Evolutionary conservation across 2,329 filamentous ascomycete species (phyloP), one percentile per base, ranked within the genome.

Genomic region (Aspergillus tanneri): DNA sequence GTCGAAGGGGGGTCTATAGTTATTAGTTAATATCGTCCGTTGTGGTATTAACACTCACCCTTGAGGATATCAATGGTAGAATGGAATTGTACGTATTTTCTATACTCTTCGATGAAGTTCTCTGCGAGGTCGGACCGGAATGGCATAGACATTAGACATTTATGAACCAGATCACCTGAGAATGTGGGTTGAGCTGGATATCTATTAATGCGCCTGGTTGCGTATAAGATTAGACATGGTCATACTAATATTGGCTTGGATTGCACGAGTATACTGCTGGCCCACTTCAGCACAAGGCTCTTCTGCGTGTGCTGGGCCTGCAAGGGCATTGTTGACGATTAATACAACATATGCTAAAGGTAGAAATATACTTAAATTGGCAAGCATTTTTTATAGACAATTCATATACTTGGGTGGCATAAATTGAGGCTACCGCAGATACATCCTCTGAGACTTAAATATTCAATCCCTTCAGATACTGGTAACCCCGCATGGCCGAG

Each of bases 31-130:
- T 2, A 9, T 12, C 18, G 14, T 10, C 42, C 8, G 8, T 3
- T 8, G n/a, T 3, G 12, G 24, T 12, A 27, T 27, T 27, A 27
- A 27, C 24, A 27, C 24, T 27, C 7, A 42, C 44, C 63, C 59
- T 77, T 77, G 27, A 79, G 68, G 57, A 72, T 76, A 9, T 73
- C 70, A 9, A 75, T 61, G 3, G 74, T 75, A 34, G 73, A 77
- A 56, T 80, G 77, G 64, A 75, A 79, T 44, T 76, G 67, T 1
- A 74, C 61, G 38, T 74, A 77, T 36, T 64, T 66, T 18, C 53
- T 49, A 23, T 51, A 57, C 22, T 65, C 58, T 34, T 46, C 45
- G 34, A 66, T 25, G 38, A 64, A 65, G 14, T 49, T 49, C 11
- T 53, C 43, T 4, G 60, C 62, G 10, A 52, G 53, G 16, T 58